phyloP scores from a whole-genome alignment of 176 grass and related monocot species.

The Phyllostachys edulis region DNA sequence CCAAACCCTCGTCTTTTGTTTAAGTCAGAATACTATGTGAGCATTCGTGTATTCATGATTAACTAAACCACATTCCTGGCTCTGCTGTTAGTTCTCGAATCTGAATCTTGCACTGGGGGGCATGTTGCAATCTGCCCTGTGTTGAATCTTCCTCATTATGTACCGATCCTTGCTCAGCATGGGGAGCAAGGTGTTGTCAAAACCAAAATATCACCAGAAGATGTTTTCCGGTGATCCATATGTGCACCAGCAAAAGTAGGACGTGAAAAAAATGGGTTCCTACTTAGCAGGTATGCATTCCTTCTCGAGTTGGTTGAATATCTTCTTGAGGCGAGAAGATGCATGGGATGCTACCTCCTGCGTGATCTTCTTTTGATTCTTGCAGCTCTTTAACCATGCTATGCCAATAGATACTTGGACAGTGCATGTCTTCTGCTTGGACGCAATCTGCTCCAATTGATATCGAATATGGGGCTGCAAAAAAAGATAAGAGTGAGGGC shows the following conservation, averaged over 20 bases:
- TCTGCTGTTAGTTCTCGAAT: conserved; percentile 2
- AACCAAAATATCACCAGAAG: conserved; percentile 11
- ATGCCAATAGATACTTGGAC: conserved; percentile 67
- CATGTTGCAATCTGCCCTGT: neutral
- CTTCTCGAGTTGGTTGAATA: conserved; percentile 67
- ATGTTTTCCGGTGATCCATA: neutral
- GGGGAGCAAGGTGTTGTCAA: neutral
- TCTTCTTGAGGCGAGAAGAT: conserved; percentile 66
- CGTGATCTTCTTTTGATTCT: conserved; percentile 68
- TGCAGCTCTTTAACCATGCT: conserved; percentile 79
- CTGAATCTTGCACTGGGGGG: neutral
- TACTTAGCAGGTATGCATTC: conserved; percentile 46
- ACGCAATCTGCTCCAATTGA: conserved; percentile 51
- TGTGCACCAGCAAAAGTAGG: conserved; percentile 31
- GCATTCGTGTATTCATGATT: conserved; percentile 1
- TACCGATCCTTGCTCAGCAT: conserved; percentile 5
- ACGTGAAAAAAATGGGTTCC: conserved; percentile 24
- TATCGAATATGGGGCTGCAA: conserved; percentile 81
- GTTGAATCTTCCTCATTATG: neutral
- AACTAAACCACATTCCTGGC: neutral
- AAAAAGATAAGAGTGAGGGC: neutral
- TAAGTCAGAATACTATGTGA: neutral
- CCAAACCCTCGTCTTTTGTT: neutral
- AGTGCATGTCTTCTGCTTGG: conserved; percentile 52
- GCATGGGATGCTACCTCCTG: conserved; percentile 56